A percentile compares a stretch with the other conserved stretches of the same genome.
Evolutionary conservation across 2,329 filamentous ascomycete genomes (phyloP).

Genomic region (Herpomyces periplanetae): DNA sequence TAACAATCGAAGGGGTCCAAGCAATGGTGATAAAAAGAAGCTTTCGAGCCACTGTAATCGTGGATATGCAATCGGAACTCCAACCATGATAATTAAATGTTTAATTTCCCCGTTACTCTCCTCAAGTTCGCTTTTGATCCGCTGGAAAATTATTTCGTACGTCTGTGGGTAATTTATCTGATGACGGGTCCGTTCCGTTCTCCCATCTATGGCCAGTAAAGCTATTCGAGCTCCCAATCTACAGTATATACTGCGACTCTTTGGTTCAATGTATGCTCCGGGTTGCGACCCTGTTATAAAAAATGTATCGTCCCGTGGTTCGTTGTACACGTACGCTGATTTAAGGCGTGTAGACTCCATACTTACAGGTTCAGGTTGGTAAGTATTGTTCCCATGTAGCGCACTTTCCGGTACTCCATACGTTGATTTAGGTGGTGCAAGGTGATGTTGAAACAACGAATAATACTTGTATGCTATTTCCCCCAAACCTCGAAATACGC

Average conservation of each 20-base stretch:
- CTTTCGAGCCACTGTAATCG: conserved; percentile 91
- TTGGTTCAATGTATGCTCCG: conserved; percentile 22
- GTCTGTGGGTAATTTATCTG: conserved; percentile 53
- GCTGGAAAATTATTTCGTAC: conserved; percentile 17
- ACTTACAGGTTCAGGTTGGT: conserved; percentile 19
- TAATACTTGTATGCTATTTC: conserved; percentile 18
- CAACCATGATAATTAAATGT: conserved; percentile 20
- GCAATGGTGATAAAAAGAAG: conserved; percentile 44
- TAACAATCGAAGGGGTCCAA: conserved; percentile 53
- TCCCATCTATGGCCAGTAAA: conserved; percentile 17
- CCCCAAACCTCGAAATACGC: conserved; percentile 22
- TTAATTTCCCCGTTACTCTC: conserved; percentile 16
- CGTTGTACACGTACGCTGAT: conserved; percentile 26
- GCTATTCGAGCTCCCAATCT: conserved; percentile 22
- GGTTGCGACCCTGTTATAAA: conserved; percentile 41
- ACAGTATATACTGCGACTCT: conserved; percentile 19
- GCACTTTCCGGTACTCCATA: conserved; percentile 22
- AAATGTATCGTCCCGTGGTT: conserved; percentile 19
- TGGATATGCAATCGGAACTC: conserved; percentile 26
- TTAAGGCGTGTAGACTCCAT: too few relatives aligned
- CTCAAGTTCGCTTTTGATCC: conserved; percentile 13
- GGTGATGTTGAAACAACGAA: conserved; percentile 28
- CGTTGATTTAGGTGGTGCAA: conserved; percentile 45
- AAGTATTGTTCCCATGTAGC: conserved; percentile 10
- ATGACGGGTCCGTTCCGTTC: conserved; percentile 24